Evolutionary conservation across 352 stramenopile genomes (phyloP), one percentile per base, ranked within the genome.

Genomic region (Plasmopara muralis): DNA sequence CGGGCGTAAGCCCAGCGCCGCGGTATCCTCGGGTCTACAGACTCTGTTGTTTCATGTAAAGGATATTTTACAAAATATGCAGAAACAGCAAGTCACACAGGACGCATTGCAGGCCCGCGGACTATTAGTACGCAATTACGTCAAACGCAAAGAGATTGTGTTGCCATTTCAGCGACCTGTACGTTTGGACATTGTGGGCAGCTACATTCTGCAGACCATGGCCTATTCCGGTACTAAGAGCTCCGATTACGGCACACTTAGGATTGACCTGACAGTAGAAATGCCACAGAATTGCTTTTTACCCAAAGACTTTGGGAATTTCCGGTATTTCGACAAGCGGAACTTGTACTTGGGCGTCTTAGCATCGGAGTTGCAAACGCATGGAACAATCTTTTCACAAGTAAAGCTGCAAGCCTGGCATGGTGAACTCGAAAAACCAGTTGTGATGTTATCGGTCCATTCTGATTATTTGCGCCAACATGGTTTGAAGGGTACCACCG

Each of bases 251-350:
- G 66, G 71, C 6, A 58, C 62, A 8, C 59, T 91, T 34, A 85
- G 67, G 0, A 66, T 96, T 31, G 86, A 96, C 52, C 37, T 96
- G 13, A 72, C 85, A 0, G 67, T 95, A 12, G 72, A 89, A 58
- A 95, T 96, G 56, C 87, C 87, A 0, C 44, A 59, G 6, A 58
- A 53, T 6, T 95, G 86, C 63, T 91, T 96, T 54, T 39, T 93
- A 15, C 81, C 82, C 9, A 94, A 95, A 58, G 87, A 96, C 55
- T 91, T 93, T 58, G 62, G 81, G 41, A 95, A 95, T 68, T 93
- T 93, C 64, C 68, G 83, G 20, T 96, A 95, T 58, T 74, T 85
- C 5, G 86, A 96, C 73, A 96, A 95, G 66, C 73, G 86, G 30
- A 89, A 85, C 47, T 46, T 96, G 55, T 96, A 95, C 52, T 57